Evolutionary conservation across 768 basidiomycete genomes (phyloP), one percentile per base, ranked within the genome.

Genomic region (Pleurotus sapidus): DNA sequence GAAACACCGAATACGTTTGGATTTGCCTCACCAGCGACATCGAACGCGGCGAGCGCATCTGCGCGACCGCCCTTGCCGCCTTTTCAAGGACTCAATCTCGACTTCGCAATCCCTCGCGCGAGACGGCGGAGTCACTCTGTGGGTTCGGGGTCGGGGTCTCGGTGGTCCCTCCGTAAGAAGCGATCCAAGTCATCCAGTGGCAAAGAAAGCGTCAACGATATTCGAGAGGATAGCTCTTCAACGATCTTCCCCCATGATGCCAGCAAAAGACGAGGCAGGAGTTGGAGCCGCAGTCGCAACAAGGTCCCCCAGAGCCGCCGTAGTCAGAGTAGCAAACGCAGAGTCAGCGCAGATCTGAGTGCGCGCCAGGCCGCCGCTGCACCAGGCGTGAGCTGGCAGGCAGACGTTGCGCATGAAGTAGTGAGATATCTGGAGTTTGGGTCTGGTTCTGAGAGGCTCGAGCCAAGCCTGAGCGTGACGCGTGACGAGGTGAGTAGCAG

Each of bases 271-370:
- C 56, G 45, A 20, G 27, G 42, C 20, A 50, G 46, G 48, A 56
- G 18, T 15, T 48, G 46, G 46, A 56, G 46, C 9, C 18, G 23
- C 6, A 57, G 30, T 45, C 25, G 27, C 11, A 49, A 20, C 15
- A 51, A 30, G 17, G 37, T 8, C 14, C 4, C 27, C 18, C 5
- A 51, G 30, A 37, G 25, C 8, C 25, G 37, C 14, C 69, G 67
- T 51, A 68, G 67, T 27, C 65, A 57, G 14, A 71, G 70, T 57
- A 74, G 72, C 50, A 34, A 34, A 34, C 72, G 84, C 63, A 75
- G 84, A 46, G 70, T 72, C 46, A 86, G 84, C 61, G 84, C 85
- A 24, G 84, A 86, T 50, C 84, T 81, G 71, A 83, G 74, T 48
- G 74, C 83, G 15, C 65, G 74, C 54, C 78, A 80, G 62, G 84